phyloP scores from a whole-genome alignment of 495 filamentous ascomycete species.

The Aspergillus sclerotioniger region DNA sequence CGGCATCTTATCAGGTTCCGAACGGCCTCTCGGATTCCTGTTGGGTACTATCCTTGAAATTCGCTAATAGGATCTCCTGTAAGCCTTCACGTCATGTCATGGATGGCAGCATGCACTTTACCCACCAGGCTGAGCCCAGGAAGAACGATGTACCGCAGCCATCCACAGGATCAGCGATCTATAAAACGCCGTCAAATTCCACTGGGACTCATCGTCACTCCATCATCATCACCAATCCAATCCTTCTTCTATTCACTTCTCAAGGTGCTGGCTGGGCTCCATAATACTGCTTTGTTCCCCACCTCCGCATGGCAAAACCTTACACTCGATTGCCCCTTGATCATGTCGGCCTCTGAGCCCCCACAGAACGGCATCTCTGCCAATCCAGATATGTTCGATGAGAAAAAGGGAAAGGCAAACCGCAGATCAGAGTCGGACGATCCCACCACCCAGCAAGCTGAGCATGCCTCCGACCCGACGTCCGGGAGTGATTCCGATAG shows the following conservation, averaged over 20 bases:
- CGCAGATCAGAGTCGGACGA: not conserved
- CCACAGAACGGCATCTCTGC: not conserved
- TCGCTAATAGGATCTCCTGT: not conserved
- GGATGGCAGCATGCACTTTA: not conserved
- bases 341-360: not conserved
- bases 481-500: not conserved
- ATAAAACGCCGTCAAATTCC: not conserved
- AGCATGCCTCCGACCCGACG: not conserved
- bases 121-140: not conserved
- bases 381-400: not conserved
- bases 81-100: not conserved
- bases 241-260: not conserved
- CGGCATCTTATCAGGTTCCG: not conserved
- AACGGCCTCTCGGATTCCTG: not conserved
- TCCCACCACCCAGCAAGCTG: not conserved
- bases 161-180: not conserved
- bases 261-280: not conserved
- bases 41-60: not conserved
- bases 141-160: not conserved
- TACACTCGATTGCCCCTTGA: not conserved
- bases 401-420: not conserved
- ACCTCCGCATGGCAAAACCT: not conserved
- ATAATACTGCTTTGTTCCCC: not conserved
- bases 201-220: not conserved
- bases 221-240: not conserved